Evolutionary conservation across 2,329 filamentous ascomycete species (phyloP).

Genomic region (Tolypocladium ovalisporum): DNA sequence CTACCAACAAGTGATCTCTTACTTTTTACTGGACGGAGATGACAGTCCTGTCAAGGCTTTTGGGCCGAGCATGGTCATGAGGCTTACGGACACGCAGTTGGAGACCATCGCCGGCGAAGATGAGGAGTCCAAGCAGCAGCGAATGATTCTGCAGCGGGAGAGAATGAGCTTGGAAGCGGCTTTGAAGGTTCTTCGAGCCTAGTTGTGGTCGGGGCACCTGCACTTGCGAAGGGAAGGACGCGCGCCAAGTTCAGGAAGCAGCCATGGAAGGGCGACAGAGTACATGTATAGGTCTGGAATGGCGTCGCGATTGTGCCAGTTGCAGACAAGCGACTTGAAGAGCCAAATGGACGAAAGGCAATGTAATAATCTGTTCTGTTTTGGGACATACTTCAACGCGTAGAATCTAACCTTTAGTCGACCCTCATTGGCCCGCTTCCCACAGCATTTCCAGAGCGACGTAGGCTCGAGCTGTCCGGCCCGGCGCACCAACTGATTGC

Average conservation of each 20-base stretch:
- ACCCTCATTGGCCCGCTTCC: too few relatives aligned
- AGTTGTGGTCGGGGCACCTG: neutral
- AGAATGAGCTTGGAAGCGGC: constrained; percentile 32
- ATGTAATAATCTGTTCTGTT: too few relatives aligned
- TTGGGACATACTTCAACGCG: too few relatives aligned
- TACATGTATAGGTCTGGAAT: too few relatives aligned
- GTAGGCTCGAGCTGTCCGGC: too few relatives aligned
- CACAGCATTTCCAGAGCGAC: too few relatives aligned
- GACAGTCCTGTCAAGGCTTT: constrained; percentile 42
- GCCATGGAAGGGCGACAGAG: too few relatives aligned
- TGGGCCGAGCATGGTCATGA: constrained; percentile 35
- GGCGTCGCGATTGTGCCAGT: too few relatives aligned
- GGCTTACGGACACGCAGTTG: constrained; percentile 36
- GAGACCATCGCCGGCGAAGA: constrained; percentile 49
- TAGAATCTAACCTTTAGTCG: too few relatives aligned
- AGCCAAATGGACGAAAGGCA: too few relatives aligned
- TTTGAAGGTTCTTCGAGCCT: constrained; percentile 11
- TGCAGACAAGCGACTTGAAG: too few relatives aligned
- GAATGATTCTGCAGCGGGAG: constrained; percentile 32
- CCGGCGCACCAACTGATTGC: too few relatives aligned
- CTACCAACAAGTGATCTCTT: constrained; percentile 44
- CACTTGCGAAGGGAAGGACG: neutral
- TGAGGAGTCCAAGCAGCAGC: constrained; percentile 21
- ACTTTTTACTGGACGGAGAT: constrained; percentile 38
- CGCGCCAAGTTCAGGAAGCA: neutral